A percentile compares a stretch with the other conserved stretches of the same genome.
Conservation (phyloP, 1,284 basidiomycete genomes). For the Ustilago vetiveriae region DNA sequence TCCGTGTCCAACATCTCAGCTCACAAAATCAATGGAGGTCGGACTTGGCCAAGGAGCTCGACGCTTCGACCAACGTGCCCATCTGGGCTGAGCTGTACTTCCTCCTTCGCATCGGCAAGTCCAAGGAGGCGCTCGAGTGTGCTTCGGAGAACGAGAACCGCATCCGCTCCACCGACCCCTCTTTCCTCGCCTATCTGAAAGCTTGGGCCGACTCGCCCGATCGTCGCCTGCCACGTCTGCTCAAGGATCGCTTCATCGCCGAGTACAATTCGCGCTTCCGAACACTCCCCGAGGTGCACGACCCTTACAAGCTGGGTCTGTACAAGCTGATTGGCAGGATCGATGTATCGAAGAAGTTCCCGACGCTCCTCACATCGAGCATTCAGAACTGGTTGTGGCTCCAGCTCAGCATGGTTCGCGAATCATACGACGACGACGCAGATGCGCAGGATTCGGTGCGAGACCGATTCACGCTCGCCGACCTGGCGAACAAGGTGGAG, state of each 20-base stretch:
- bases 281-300: slow-evolving; percentile 69
- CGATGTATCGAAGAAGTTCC: slow-evolving; percentile 82
- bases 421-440: slow-evolving; percentile 61
- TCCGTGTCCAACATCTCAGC: slow-evolving; percentile 58
- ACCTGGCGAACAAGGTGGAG: slow-evolving; percentile 81
- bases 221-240: slow-evolving; percentile 42
- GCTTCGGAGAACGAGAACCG: slow-evolving; percentile 78
- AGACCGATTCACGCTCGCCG: slow-evolving; percentile 77
- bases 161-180: slow-evolving; percentile 82
- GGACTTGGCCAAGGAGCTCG: slow-evolving; percentile 58
- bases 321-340: slow-evolving; percentile 95
- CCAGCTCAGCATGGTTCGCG: slow-evolving; percentile 80
- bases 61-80: slow-evolving; percentile 69
- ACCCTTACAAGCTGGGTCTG: slow-evolving; percentile 93
- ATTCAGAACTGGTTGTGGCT: slow-evolving; percentile 99
- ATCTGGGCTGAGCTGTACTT: slow-evolving; percentile 93
- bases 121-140: slow-evolving; percentile 77
- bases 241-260: slow-evolving; percentile 82
- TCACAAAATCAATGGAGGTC: slow-evolving; percentile 58
- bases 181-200: slow-evolving; percentile 84
- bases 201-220: slow-evolving; percentile 77
- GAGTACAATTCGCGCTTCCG: slow-evolving; percentile 89
- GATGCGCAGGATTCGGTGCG: slow-evolving; percentile 56
- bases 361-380: slow-evolving; percentile 84
- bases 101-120: slow-evolving; percentile 85